phyloP scores from a whole-genome alignment of 768 basidiomycete genomes.

The Podaxis sp. region DNA sequence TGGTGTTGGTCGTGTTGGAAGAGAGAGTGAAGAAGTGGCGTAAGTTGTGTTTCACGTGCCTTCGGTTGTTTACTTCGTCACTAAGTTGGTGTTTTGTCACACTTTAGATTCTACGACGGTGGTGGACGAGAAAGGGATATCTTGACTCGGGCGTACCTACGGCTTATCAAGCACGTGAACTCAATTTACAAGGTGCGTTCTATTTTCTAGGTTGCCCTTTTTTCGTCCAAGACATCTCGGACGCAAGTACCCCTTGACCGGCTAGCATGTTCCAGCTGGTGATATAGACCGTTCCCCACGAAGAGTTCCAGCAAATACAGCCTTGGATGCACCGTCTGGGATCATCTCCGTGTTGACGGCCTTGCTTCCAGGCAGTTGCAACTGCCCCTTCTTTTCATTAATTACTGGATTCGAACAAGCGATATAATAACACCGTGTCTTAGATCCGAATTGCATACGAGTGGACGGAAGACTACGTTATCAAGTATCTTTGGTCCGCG shows the following conservation, averaged over 20 bases:
- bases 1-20: slow-evolving; percentile 80
- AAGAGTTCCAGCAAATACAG: too few relatives aligned
- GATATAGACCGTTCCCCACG: too few relatives aligned
- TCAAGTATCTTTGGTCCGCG: slow-evolving; percentile 96
- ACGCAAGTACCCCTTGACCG: not conserved
- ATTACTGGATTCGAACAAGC: not conserved
- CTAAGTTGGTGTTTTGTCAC: not conserved
- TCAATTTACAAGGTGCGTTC: slow-evolving; percentile 77
- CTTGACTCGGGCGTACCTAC: slow-evolving; percentile 70
- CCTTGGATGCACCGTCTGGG: too few relatives aligned
- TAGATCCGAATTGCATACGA: slow-evolving; percentile 88
- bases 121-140: slow-evolving; percentile 82
- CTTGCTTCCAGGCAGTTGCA: not conserved
- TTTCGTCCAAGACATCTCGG: not conserved
- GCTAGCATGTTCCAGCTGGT: too few relatives aligned
- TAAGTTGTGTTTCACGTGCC: slow-evolving; percentile 33
- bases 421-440: not conserved
- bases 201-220: not conserved
- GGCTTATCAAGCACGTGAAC: slow-evolving; percentile 86
- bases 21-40: slow-evolving; percentile 94
- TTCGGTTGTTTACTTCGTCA: not conserved
- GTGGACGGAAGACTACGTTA: slow-evolving; percentile 97
- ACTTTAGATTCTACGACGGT: slow-evolving; percentile 86
- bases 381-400: not conserved
- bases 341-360: not conserved